These are phyloP conservation scores for Parascedosporium putredinis DNA, from an alignment of 2,329 filamentous ascomycete species.

Conservation along the genomic window DNA sequence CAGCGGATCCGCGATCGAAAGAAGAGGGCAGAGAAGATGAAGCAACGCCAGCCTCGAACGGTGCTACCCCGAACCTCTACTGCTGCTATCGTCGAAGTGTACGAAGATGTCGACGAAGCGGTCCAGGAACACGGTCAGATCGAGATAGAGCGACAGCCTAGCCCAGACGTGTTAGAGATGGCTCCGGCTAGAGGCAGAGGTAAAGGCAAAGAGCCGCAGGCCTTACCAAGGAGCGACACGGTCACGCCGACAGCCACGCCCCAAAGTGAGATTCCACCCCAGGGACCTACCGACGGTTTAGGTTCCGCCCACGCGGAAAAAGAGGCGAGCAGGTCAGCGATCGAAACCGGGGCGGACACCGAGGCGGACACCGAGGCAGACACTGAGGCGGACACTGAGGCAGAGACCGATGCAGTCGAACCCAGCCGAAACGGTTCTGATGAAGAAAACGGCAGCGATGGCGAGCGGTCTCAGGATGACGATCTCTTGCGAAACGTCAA, in stretches of 20 bases:
- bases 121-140: slow-evolving; percentile 67
- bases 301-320: no score
- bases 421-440: slow-evolving; percentile 51
- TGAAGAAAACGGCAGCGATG: slow-evolving; percentile 62
- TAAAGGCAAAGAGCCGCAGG: background rate
- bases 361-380: slow-evolving; percentile 11
- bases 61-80: slow-evolving; percentile 79
- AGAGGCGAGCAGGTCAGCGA: background rate
- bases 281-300: background rate
- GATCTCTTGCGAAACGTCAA: slow-evolving; percentile 55
- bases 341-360: slow-evolving; percentile 9
- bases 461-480: slow-evolving; percentile 58
- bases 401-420: slow-evolving; percentile 13
- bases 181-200: background rate
- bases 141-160: slow-evolving; percentile 35
- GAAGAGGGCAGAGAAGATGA: slow-evolving; percentile 65
- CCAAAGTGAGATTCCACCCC: background rate
- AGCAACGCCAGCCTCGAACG: slow-evolving; percentile 57
- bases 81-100: slow-evolving; percentile 94
- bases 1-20: slow-evolving; percentile 80
- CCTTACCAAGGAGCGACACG: background rate
- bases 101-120: slow-evolving; percentile 85
- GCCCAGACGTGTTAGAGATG: background rate
- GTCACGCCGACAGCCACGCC: background rate
- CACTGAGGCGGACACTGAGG: slow-evolving; percentile 7